Evolutionary conservation across 192 early-diverging fungal species (phyloP), one percentile per base, ranked within the genome.

Genomic region (Coemansia sp.): DNA sequence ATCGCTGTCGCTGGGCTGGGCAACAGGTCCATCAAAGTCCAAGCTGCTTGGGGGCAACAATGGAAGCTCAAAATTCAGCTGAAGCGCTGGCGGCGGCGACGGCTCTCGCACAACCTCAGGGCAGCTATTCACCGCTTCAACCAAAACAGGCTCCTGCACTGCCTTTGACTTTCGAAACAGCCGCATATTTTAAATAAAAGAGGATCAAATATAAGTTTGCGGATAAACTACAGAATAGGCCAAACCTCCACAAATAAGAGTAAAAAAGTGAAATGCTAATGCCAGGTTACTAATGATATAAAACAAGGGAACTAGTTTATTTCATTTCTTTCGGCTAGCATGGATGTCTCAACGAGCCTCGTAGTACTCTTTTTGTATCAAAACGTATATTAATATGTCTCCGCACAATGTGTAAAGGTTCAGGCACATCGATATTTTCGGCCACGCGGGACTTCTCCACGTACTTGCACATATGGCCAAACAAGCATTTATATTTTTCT

Each of bases 121-220:
- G 6, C 16, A 38, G 9, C n/a, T 25, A 5, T 29, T 27, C 4
- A 47, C 17, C 3, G 45, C 51, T 10, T 45, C 62, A 5, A 22
- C 27, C 16, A 38, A 37, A 19, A 26, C 52, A 1, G 64, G 54
- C 19, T 70, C 68, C 2, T 38, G 68, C 27, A 54, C 64, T 12
- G 61, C 31, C 47, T 80, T 80, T 35, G 64, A 65, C 39, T 80
- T 80, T 43, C 77, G 77, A 50, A 80, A 80, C 19, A 80, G 62
- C 43, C 77, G 61, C 77, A 80, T 79, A 19, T 25, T 26, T 31
- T 3, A 48, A 48, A 11, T 11, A 16, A 17, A 48, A 48, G 10
- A 41, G 14, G 1, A 10, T 16, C 9, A 41, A 41, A 41, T 41
- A 16, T 14, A 41, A 6, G 6, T 48, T 17, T 6, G 17, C 4